Conservation (phyloP, 2,329 filamentous ascomycete species). For the Apiospora hydei region DNA sequence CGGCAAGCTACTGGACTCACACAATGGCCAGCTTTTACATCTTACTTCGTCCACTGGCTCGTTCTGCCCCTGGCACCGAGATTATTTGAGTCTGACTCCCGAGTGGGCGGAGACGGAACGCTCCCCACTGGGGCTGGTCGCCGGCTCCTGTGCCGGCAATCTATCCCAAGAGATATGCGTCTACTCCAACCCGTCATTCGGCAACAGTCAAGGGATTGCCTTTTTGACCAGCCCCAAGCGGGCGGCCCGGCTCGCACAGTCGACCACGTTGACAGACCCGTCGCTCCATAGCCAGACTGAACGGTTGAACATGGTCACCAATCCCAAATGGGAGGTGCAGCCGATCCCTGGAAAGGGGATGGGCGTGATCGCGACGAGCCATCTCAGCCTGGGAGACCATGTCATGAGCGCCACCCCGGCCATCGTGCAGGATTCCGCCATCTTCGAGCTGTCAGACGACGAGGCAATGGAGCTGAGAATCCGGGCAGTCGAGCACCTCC, state of each 20-base stretch:
- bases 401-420: conserved; percentile 48
- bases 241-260: conserved; percentile 39
- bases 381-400: conserved; percentile 45
- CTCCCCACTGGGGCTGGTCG: background rate
- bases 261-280: conserved; percentile 38
- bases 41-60: background rate
- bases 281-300: conserved; percentile 35
- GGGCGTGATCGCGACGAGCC: conserved; percentile 45
- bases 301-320: conserved; percentile 35
- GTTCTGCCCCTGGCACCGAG: background rate
- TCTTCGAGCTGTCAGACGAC: conserved; percentile 38
- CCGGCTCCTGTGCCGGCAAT: conserved; percentile 22
- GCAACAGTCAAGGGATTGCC: conserved; percentile 47
- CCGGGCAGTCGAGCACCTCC: conserved; percentile 43
- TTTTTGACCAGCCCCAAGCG: conserved; percentile 46
- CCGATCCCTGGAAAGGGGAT: conserved; percentile 48
- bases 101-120: background rate
- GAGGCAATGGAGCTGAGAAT: conserved; percentile 38
- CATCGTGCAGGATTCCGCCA: conserved; percentile 48
- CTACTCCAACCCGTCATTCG: conserved; percentile 45
- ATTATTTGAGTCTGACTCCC: background rate
- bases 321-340: conserved; percentile 42
- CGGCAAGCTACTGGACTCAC: background rate
- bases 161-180: conserved; percentile 41
- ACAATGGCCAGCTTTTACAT: background rate